Evolutionary conservation across 805 yeast species (phyloP), one percentile per base, ranked within the genome.

Genomic region (Ogataea corticis): DNA sequence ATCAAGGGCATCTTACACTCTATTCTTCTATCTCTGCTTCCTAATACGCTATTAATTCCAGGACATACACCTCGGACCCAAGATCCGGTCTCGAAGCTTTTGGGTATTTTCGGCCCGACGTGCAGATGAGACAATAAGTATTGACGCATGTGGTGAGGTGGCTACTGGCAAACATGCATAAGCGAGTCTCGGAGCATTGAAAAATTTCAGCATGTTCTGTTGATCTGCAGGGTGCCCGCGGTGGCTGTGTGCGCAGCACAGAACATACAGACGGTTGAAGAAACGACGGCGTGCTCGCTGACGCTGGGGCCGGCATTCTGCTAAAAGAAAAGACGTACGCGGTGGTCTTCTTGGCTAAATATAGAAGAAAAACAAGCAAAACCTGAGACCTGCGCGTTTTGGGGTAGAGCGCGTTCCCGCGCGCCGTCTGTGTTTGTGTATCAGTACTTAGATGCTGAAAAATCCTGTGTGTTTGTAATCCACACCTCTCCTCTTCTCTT

Each of bases 301-400:
- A 17, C 19, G 16, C 23, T 36, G 31, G 23, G 19, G n/a, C 12
- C 18, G 14, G 23, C 25, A 11, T 36, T 38, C 33, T 38, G 41
- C 28, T 31, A 38, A 38, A 38, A 38, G 42, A 38, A 38, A 38
- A 38, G 42, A 23, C 17, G 30, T 23, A 25, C 41, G 14, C 31
- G 31, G 31, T 28, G 14, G n/a, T n/a, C n/a, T 28, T 13, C 13
- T 5, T n/a, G 31, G 31, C 13, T 14, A 4, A 9, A 32, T 14
- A 21, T 21, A 21, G 25, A 21, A 21, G 25, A 5, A 21, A 21
- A 21, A 21, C 25, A 21, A 6, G 25, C 25, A 21, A 21, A 21
- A 9, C 25, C 25, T 21, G 25, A 21, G 25, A 21, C 5, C 7
- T 9, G 25, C 25, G 25, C 25, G 7, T 21, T 21, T 5, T 5